Base-by-base conservation (phyloP, 2,329 filamentous ascomycete genomes). In the Cadophora malorum region DNA sequence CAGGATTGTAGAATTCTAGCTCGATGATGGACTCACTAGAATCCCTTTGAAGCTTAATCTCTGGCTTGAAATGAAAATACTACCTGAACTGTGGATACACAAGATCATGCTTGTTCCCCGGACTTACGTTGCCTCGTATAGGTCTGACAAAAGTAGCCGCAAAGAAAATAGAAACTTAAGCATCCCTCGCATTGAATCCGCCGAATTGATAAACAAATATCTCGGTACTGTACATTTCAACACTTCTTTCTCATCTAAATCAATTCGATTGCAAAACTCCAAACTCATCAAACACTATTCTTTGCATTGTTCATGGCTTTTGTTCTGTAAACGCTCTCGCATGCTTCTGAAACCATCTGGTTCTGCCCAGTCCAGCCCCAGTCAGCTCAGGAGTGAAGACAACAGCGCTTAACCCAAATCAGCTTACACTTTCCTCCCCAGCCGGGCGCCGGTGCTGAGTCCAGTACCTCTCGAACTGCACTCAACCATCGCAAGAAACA, bases 251-350 rank as follows among this genome's bases (percentile, higher is more conserved):
- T 19, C 28, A 55, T 33, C 16, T 31, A 25, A n/a, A 55, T 55
- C 52, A 33, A 21, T 21, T 49, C 19, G 5, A 28, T 49, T 21
- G n/a, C 7, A 45, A 19, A 45, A 45, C 3, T 2, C 21, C 52
- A 1, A 25, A 31, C 25, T 8, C 14, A 16, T 14, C 19, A 33
- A 33, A 5, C 12, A n/a, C 52, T 7, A 33, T 55, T 19, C 52
- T 33, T 53, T 28, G 47, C 45, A 53, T 63, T 41, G 61, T 53
- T 63, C 60, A 63, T 38, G 61, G 47, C 49, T 53, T 53, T 45
- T 61, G 58, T 49, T 49, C 58, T 61, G 45, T 61, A 61, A 61
- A 61, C 58, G 58, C 58, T 49, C 35, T 47, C 28, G 38, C 58
- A 61, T 31, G 33, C 9, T 45, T 50, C 58, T 61, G 58, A 61